Percentiles rank a stretch among this genome's conserved stretches.
These are phyloP conservation scores for Calonectria fujianensis DNA, from an alignment of 2,329 filamentous ascomycete genomes.

Conservation along the genomic window DNA sequence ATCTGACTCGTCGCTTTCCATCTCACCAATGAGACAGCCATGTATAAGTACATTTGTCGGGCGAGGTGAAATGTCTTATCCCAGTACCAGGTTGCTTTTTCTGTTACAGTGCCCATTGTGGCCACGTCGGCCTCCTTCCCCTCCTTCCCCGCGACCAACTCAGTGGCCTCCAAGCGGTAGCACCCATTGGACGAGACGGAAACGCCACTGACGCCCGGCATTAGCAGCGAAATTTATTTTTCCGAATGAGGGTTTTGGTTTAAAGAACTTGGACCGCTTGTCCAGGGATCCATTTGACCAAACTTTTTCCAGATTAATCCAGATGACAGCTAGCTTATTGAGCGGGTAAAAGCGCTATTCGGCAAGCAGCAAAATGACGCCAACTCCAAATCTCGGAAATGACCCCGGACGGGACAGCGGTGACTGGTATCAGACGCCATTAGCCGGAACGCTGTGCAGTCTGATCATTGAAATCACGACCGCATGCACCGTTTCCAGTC, in stretches of 20 bases:
- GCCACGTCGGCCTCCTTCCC: neutral
- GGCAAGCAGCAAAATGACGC: neutral
- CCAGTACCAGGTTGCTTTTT: neutral
- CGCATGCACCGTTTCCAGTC: neutral
- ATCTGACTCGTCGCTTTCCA: neutral
- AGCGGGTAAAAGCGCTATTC: neutral
- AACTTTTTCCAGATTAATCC: neutral
- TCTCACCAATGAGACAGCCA: neutral
- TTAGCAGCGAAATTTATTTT: neutral
- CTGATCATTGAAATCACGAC: conserved; percentile 1
- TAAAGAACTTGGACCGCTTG: neutral
- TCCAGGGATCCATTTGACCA: neutral
- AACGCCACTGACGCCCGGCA: neutral
- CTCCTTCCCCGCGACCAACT: neutral
- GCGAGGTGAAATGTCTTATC: neutral
- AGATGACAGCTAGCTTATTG: neutral
- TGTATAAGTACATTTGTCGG: neutral
- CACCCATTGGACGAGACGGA: neutral
- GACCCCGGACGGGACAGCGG: too few species aligned
- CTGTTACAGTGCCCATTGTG: neutral
- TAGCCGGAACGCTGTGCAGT: neutral
- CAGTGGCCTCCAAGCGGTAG: neutral
- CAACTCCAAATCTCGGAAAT: neutral
- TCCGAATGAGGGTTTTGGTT: neutral
- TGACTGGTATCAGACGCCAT: neutral